Evolutionary conservation across 306 rosid genomes (phyloP).

Genomic region (Argentina anserina): DNA sequence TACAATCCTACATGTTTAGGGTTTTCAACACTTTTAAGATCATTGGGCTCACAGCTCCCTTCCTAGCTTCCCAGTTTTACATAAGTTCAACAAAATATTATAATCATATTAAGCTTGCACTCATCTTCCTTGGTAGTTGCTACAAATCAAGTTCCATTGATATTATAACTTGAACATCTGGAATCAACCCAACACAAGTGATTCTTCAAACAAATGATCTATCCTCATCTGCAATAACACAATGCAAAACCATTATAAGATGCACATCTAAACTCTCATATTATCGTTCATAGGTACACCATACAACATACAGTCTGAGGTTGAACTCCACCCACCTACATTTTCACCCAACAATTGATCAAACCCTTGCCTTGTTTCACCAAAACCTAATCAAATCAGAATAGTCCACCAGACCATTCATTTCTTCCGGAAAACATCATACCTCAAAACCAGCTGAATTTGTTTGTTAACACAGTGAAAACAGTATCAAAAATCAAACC

Average conservation of each 20-base stretch:
- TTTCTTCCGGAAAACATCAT: conserved; percentile 43
- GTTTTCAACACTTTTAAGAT: conserved; percentile 45
- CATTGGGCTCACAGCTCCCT: conserved; percentile 49
- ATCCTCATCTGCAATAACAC: conserved; percentile 39
- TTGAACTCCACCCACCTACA: background rate
- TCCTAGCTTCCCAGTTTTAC: conserved; percentile 33
- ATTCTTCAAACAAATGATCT: conserved; percentile 63
- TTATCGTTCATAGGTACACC: background rate
- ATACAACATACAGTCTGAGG: background rate
- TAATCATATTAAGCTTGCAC: conserved; percentile 64
- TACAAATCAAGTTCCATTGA: conserved; percentile 42
- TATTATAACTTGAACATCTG: conserved; percentile 57
- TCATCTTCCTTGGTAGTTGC: conserved; percentile 64
- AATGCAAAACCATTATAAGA: conserved; percentile 67
- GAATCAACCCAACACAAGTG: conserved; percentile 59
- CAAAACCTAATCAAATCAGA: conserved; percentile 42
- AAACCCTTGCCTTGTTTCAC: conserved; percentile 26
- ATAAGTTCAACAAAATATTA: conserved; percentile 47
- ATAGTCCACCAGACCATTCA: conserved; percentile 51
- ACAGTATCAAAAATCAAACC: conserved; percentile 60
- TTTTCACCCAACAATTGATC: conserved; percentile 27
- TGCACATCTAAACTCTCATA: background rate
- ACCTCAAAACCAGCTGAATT: conserved; percentile 35
- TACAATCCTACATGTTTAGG: conserved; percentile 43
- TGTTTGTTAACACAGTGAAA: conserved; percentile 40